Base-by-base conservation (phyloP, 176 grass and related monocot genomes). In the Elaeis guineensis region DNA sequence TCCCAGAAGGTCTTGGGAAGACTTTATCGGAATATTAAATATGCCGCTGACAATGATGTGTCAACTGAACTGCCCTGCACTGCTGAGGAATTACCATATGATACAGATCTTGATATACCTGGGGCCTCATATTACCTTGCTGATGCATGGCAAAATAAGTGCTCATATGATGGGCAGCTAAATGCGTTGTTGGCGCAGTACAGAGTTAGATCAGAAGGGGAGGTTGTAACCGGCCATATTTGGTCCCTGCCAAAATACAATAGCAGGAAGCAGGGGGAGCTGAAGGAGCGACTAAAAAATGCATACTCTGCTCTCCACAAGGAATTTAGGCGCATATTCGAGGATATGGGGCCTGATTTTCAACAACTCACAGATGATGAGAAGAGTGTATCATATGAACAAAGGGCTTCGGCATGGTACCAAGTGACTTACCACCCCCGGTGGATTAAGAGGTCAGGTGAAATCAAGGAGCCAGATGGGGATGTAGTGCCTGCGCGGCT, bases 361-460 rank as follows among this genome's bases (percentile, higher is more conserved):
- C 11, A n/a, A 24, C 74, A 78, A 50, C 64, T 82, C 15, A 63
- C 50, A 8, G 78, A 87, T 39, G 80, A 87, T 1, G 80, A 78
- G 58, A 90, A 80, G 63, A 73, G 69, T n/a, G 2, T 8, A 17
- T 5, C 67, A 17, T 95, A 83, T 20, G 86, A 90, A 72, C 77
- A 44, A 75, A 96, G 78, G 72, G 78, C 83, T 19, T 90, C 92
- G 0, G 87, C 86, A 30, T 96, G 92, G 92, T 96, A 96, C 69
- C 86, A 88, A 57, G 86, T 96, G 22, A 90, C 86, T 25, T 90
- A 96, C 67, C 86, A 90, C 65, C 75, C 78, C 17, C 72, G 75
- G 25, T 90, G 86, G 92, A 52, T 82, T 15, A 62, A 61, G 23
- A 85, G 84, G 59, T 76, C 65, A 3, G 69, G 23, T 48, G 83